Base-by-base conservation (phyloP, 202 grass and related monocot species). In the Musa balbisiana region DNA sequence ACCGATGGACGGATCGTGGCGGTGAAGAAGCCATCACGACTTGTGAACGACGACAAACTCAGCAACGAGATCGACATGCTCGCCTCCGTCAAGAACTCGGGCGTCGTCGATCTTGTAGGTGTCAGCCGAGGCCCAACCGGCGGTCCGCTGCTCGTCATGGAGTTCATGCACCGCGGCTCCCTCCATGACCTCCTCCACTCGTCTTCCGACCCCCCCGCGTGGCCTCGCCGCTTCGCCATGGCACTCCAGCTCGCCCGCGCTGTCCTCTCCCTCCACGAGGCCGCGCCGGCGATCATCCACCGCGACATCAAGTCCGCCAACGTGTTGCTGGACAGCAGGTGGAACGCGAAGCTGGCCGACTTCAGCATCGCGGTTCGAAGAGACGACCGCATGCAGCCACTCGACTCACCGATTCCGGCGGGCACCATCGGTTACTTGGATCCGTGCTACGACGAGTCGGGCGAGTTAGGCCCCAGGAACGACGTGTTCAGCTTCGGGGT, bases 401-500 rank as follows among this genome's bases (percentile, higher is more conserved):
- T 4, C 53, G 1, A 1, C 64, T 1, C 58, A 27, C 72, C 80
- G 10, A 73, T 62, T 17, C 90, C 93, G 1, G 94, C 94, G 0
- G 94, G 94, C 49, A 98, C 94, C 22, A 93, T 98, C 65, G 94
- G 91, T 50, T 98, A 94, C 91, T 81, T 98, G 23, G 94, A 98
- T 88, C 94, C 94, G 49, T 74, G 83, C 49, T 98, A 98, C 83
- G 89, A 86, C 13, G 91, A 98, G 80, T 83, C 94, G 0, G 83
- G 75, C 0, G 53, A 84, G 21, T 78, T 92, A 3, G 91, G 91
- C 16, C 93, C 90, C 0, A 83, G 84, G 73, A 97, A 85, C 79
- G 94, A 98, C 77, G 94, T 98, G 81, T 98, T 91, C 76, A 98
- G 94, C 88, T 91, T 98, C 80, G 94, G 94, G 19, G 90, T 98